Evolutionary conservation across 768 basidiomycete species (phyloP).

Genomic region (Podaxis sp.): DNA sequence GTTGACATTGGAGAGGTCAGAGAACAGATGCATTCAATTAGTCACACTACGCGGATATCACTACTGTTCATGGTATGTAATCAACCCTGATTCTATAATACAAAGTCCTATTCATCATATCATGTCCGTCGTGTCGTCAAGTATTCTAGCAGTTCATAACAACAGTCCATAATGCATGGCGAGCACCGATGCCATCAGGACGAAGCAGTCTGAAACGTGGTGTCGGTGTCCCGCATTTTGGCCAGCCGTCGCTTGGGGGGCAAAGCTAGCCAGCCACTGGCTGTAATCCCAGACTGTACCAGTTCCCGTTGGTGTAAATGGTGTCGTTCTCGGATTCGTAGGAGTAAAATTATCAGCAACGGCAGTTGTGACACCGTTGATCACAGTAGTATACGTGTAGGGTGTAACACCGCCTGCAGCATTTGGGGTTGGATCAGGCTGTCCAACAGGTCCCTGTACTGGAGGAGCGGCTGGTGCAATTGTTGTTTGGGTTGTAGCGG

Average conservation of each 20-base stretch:
- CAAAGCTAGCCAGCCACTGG: constrained; percentile 12
- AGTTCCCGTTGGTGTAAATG: constrained; percentile 20
- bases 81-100: background rate
- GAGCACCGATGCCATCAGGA: constrained; percentile 1
- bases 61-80: background rate
- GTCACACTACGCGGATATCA: constrained; percentile 9
- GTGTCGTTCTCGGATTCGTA: constrained; percentile 31
- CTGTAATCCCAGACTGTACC: constrained; percentile 30
- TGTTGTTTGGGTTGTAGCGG: constrained; percentile 19
- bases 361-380: constrained; percentile 32
- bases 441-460: constrained; percentile 53
- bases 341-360: constrained; percentile 39
- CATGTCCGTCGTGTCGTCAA: background rate
- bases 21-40: background rate
- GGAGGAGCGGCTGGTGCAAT: background rate
- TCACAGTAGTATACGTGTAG: constrained; percentile 48
- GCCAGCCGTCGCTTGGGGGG: constrained; percentile 5
- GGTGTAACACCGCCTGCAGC: constrained; percentile 47
- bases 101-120: background rate
- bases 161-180: background rate
- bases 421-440: constrained; percentile 38
- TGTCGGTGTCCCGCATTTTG: background rate
- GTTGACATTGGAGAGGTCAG: constrained; percentile 19
- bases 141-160: background rate
- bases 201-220: background rate